Evolutionary conservation across 108 stramenopile genomes (phyloP).

Genomic region (Skeletonema potamos): DNA sequence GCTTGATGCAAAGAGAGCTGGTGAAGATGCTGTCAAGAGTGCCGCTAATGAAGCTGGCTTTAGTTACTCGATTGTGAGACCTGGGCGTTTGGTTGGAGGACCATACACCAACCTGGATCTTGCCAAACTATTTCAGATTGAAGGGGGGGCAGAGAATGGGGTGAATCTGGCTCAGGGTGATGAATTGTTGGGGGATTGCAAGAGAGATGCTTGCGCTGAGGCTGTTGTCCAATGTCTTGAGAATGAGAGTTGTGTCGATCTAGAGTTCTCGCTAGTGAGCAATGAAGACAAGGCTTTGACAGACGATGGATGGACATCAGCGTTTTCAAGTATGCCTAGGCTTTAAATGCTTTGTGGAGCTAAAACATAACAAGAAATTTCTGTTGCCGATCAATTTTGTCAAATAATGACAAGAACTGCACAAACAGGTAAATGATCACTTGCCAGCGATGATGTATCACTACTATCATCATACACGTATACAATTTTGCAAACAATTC

Average conservation of each 20-base stretch:
- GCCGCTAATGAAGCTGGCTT: constrained; percentile 25
- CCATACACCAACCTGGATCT: constrained; percentile 52
- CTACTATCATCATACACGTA: constrained; percentile 3
- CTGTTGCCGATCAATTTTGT: not conserved
- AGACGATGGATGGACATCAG: constrained; percentile 45
- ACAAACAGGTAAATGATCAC: constrained; percentile 25
- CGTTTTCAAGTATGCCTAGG: constrained; percentile 36
- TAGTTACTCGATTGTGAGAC: constrained; percentile 43
- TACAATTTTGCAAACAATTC: constrained; percentile 4
- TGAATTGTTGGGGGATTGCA: constrained; percentile 66
- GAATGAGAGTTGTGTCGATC: constrained; percentile 40
- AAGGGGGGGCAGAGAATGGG: constrained; percentile 57
- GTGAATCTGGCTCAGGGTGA: constrained; percentile 61
- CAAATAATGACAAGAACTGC: constrained; percentile 9
- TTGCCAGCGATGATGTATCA: constrained; percentile 5
- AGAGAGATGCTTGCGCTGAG: constrained; percentile 59
- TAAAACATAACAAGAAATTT: not conserved
- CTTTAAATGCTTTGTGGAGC: not conserved
- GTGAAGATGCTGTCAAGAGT: constrained; percentile 42
- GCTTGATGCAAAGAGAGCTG: constrained; percentile 47
- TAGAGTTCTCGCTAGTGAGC: constrained; percentile 57
- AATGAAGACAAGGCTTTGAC: constrained; percentile 55
- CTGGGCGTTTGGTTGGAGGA: constrained; percentile 49
- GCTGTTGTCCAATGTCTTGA: constrained; percentile 51
- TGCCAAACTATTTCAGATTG: constrained; percentile 44